phyloP scores from a whole-genome alignment of 208 protist species.

The Tetramitus jugosus region DNA sequence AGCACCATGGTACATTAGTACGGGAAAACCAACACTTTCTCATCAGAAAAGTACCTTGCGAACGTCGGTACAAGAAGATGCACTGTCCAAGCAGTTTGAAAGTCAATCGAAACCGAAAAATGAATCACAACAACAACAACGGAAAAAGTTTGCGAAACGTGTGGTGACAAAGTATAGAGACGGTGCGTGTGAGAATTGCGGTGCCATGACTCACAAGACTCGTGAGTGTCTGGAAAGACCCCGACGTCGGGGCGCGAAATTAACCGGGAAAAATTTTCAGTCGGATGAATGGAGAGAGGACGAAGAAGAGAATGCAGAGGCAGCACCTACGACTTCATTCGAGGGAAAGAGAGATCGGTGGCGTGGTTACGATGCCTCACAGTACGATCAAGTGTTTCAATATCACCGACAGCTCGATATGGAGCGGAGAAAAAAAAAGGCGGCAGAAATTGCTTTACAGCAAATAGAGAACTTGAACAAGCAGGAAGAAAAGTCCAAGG shows the following conservation, averaged over 20 bases:
- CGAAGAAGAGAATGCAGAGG: slow-evolving; percentile 15
- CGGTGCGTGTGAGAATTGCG: slow-evolving; percentile 97
- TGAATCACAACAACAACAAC: slow-evolving; percentile 42
- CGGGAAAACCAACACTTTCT: slow-evolving; percentile 60
- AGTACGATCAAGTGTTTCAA: slow-evolving; percentile 32
- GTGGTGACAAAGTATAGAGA: slow-evolving; percentile 74
- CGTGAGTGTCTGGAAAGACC: slow-evolving; percentile 85
- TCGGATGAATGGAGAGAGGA: slow-evolving; percentile 42
- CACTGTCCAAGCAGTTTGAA: slow-evolving; percentile 34
- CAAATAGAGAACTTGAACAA: neutral
- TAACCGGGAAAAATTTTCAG: slow-evolving; percentile 48
- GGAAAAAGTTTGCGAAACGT: no score
- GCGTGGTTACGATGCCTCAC: slow-evolving; percentile 61
- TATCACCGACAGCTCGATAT: neutral
- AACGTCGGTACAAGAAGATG: neutral
- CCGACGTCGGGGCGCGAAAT: slow-evolving; percentile 46
- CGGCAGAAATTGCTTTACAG: no score
- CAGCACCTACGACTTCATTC: no score
- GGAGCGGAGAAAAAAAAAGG: neutral
- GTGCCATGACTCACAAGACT: slow-evolving; percentile 89
- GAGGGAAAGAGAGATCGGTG: slow-evolving; percentile 71
- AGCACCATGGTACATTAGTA: slow-evolving; percentile 89
- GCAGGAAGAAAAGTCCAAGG: neutral
- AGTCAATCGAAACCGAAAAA: no score
- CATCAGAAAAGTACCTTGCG: slow-evolving; percentile 62